Base-by-base conservation (phyloP, 1,139 yeast species). In the Geotrichum bryndzae region DNA sequence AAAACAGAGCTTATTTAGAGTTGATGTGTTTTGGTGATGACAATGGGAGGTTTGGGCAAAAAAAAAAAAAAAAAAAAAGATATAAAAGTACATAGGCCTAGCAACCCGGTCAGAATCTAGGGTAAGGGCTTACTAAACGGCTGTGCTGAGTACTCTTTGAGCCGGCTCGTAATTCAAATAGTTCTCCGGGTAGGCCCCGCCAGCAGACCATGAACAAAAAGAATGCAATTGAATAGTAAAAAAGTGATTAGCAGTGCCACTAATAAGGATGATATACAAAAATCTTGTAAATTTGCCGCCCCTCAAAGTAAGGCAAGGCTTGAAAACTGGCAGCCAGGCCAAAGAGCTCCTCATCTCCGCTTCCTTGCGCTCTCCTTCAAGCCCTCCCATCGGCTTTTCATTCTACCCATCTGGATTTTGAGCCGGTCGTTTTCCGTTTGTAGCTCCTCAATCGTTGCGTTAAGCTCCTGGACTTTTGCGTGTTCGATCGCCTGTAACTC, bases 301-400 rank as follows among this genome's bases (percentile, higher is more conserved):
- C 15, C 18, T 18, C 18, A 15, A 41, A 13, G 7, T 5, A 41
- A 15, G n/a, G 15, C 46, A 22, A 5, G 18, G 7, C 18, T 15
- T 15, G 15, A 50, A 18, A 6, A 8, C 7, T 18, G 11, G 15
- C 31, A 50, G 25, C 25, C n/a, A 27, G 5, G 53, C 13, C 35
- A 51, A 51, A 15, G 7, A 29, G 33, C 8, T 51, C 15, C 5
- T 52, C 46, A 51, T 53, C 73, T 63, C 51, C 75, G 68, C 63
- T 70, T 73, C 50, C 76, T 65, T 7, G 78, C 78, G 60, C 73
- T 70, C 60, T 75, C 76, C 63, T 74, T 75, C 33, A 75, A 65
- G 13, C 69, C 76, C 58, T 75, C 77, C 78, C 78, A 75, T 38
- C 77, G 66, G 50, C 70, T 67, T 62, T 73, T 74, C 64, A 76